Evolutionary conservation across 1,139 yeast species (phyloP).

Genomic region (Taphrina populina): DNA sequence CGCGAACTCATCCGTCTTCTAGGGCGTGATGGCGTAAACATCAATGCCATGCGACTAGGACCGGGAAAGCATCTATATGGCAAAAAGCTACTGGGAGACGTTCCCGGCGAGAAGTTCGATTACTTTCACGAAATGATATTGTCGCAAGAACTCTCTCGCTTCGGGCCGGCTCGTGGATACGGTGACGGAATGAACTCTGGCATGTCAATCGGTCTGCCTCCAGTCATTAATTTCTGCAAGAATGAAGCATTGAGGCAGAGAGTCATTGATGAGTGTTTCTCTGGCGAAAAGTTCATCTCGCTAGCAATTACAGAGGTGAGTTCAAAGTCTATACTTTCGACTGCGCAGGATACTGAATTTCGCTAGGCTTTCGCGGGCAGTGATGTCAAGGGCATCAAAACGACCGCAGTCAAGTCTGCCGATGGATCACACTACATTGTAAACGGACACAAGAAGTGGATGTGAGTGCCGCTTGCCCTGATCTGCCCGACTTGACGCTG

Average conservation of each 20-base stretch:
- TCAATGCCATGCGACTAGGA: conserved; percentile 49
- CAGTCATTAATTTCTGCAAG: conserved; percentile 45
- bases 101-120: conserved; percentile 86
- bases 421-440: conserved; percentile 47
- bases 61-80: conserved; percentile 53
- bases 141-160: conserved; percentile 54
- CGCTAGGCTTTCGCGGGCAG: conserved; percentile 46
- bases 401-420: conserved; percentile 47
- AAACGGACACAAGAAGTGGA: conserved; percentile 52
- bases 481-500: background rate
- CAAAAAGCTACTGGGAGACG: conserved; percentile 65
- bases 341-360: background rate
- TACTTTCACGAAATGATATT: conserved; percentile 84
- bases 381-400: conserved; percentile 49
- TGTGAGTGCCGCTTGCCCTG: conserved; percentile 34
- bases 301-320: conserved; percentile 48
- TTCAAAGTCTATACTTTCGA: background rate
- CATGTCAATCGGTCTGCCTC: conserved; percentile 48
- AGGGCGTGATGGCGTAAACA: conserved; percentile 45
- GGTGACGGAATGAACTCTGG: conserved; percentile 48
- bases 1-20: conserved; percentile 35
- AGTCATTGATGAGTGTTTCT: conserved; percentile 45
- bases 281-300: conserved; percentile 48
- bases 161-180: conserved; percentile 47
- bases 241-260: conserved; percentile 44